Evolutionary conservation across 2,329 filamentous ascomycete genomes (phyloP).

Genomic region (Microcera coccophila): DNA sequence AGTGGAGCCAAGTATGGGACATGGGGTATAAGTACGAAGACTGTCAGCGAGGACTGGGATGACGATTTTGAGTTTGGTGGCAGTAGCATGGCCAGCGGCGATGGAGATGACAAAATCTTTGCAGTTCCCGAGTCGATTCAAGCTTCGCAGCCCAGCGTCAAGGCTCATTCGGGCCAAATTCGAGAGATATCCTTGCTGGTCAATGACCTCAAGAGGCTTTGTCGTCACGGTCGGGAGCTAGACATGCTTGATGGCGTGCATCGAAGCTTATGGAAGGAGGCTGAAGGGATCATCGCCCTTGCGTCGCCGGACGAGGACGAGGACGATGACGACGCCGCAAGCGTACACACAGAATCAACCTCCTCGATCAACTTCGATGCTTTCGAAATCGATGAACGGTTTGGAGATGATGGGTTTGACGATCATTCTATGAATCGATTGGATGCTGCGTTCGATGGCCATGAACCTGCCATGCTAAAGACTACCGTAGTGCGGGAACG

Average conservation of each 20-base stretch:
- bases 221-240: slow-evolving; percentile 64
- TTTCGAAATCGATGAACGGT: slow-evolving; percentile 41
- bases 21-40: slow-evolving; percentile 76
- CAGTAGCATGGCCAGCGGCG: slow-evolving; percentile 37
- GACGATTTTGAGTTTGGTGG: slow-evolving; percentile 78
- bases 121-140: slow-evolving; percentile 70
- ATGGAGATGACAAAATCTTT: slow-evolving; percentile 33
- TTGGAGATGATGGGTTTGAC: slow-evolving; percentile 47
- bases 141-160: slow-evolving; percentile 76
- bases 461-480: slow-evolving; percentile 44
- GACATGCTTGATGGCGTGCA: slow-evolving; percentile 59
- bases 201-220: slow-evolving; percentile 76
- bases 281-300: slow-evolving; percentile 83
- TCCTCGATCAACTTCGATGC: slow-evolving; percentile 40
- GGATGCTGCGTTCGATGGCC: slow-evolving; percentile 41
- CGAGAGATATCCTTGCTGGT: slow-evolving; percentile 77
- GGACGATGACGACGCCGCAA: slow-evolving; percentile 30
- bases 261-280: slow-evolving; percentile 68
- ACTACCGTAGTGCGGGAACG: slow-evolving; percentile 54
- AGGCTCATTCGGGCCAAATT: slow-evolving; percentile 79
- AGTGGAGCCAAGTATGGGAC: slow-evolving; percentile 70
- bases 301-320: slow-evolving; percentile 65
- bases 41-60: slow-evolving; percentile 82
- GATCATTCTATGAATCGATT: slow-evolving; percentile 41
- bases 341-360: slow-evolving; percentile 36